Conservation (phyloP, 805 yeast species). For the Debaryomyces hansenii region DNA sequence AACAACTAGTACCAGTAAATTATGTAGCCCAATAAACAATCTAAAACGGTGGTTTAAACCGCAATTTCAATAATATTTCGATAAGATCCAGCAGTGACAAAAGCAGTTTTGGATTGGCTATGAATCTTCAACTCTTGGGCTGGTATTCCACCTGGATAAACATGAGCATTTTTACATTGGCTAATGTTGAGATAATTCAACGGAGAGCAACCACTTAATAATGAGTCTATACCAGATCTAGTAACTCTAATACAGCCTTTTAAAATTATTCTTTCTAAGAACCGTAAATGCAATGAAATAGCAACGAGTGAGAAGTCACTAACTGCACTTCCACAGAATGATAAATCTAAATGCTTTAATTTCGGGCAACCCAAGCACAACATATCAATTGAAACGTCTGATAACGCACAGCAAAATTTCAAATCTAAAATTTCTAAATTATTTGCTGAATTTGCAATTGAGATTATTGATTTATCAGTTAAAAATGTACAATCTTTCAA, state of each 20-base stretch:
- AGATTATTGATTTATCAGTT: constrained; percentile 62
- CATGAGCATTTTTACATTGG: constrained; percentile 70
- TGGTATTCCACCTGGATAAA: constrained; percentile 58
- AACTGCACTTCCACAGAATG: constrained; percentile 80
- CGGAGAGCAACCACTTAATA: constrained; percentile 55
- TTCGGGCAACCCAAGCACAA: constrained; percentile 65
- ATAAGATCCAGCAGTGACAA: constrained; percentile 53
- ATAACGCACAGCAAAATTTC: constrained; percentile 73
- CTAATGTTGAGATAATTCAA: constrained; percentile 58
- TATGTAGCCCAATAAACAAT: too few relatives aligned
- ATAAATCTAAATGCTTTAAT: constrained; percentile 53
- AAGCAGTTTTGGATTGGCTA: constrained; percentile 56
- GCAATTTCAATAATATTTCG: constrained; percentile 60
- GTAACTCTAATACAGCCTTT: constrained; percentile 78
- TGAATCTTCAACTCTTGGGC: constrained; percentile 55
- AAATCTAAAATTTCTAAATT: constrained; percentile 57
- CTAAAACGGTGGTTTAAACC: constrained; percentile 25
- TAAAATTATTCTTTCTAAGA: constrained; percentile 49
- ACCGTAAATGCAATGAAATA: constrained; percentile 53
- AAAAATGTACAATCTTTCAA: constrained; percentile 74
- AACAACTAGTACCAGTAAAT: too few relatives aligned
- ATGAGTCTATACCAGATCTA: constrained; percentile 70
- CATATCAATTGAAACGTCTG: constrained; percentile 68
- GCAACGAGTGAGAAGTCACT: constrained; percentile 67
- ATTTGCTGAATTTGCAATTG: constrained; percentile 62